Evolutionary conservation across 2,329 filamentous ascomycete genomes (phyloP).

Genomic region (Tolypocladium pustulatum): DNA sequence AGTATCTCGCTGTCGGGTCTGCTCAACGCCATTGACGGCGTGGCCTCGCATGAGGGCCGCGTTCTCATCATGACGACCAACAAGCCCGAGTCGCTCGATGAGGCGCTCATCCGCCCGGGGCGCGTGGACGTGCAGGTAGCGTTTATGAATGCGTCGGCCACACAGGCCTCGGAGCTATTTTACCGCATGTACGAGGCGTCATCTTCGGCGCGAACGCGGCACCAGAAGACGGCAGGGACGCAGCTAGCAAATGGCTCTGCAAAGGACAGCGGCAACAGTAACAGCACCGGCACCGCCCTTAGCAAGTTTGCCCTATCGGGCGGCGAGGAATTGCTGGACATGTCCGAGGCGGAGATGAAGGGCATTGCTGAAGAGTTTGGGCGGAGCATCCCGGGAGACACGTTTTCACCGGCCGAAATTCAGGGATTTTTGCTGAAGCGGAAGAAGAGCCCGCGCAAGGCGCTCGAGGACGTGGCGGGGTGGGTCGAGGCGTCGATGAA

Average conservation of each 20-base stretch:
- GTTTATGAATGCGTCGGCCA: conserved; percentile 47
- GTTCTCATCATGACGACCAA: conserved; percentile 80
- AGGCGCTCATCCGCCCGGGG: conserved; percentile 63
- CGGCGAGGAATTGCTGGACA: conserved; percentile 17
- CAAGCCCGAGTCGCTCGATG: conserved; percentile 60
- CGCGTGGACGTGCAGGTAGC: conserved; percentile 60
- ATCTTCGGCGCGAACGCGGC: conserved; percentile 1
- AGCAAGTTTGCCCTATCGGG: conserved; percentile 3
- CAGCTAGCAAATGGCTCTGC: conserved; percentile 1
- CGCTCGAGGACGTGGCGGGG: conserved; percentile 38
- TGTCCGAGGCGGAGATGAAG: conserved; percentile 28
- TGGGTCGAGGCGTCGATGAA: conserved; percentile 43
- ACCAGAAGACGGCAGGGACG: conserved; percentile 1
- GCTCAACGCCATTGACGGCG: conserved; percentile 75
- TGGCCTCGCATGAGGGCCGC: conserved; percentile 67
- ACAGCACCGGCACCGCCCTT: not conserved
- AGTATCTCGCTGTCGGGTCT: conserved; percentile 68
- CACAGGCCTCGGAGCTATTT: conserved; percentile 48
- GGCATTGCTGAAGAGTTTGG: conserved; percentile 39
- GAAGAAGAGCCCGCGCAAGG: conserved; percentile 46
- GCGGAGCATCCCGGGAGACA: conserved; percentile 36
- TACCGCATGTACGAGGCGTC: conserved; percentile 47
- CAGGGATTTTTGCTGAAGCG: conserved; percentile 55
- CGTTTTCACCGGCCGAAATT: conserved; percentile 50
- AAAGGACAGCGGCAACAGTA: not conserved